A percentile compares a stretch with the other conserved stretches of the same genome.
These are phyloP conservation scores for Botrytis squamosa DNA, from an alignment of 2,329 filamentous ascomycete species.

Conservation along the genomic window DNA sequence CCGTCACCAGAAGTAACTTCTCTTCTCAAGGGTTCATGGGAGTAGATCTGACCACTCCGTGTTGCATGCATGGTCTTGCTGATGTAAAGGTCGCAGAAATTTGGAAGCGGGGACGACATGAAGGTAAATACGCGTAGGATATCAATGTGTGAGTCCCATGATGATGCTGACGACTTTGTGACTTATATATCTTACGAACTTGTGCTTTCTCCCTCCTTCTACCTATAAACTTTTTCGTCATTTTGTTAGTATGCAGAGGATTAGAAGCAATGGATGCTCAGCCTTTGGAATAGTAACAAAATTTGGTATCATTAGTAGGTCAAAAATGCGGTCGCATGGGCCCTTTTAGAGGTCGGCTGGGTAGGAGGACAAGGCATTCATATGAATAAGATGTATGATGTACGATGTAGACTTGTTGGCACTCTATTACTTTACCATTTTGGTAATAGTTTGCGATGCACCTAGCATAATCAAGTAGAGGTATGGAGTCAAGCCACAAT, in stretches of 20 bases:
- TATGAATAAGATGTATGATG: slow-evolving; percentile 11
- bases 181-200: slow-evolving; percentile 32
- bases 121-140: slow-evolving; percentile 24
- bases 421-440: neutral
- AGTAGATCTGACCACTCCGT: slow-evolving; percentile 23
- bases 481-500: slow-evolving; percentile 11
- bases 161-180: slow-evolving; percentile 29
- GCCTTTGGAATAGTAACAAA: slow-evolving; percentile 29
- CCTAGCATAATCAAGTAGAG: slow-evolving; percentile 3
- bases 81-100: slow-evolving; percentile 37
- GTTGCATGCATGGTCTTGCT: slow-evolving; percentile 34
- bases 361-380: slow-evolving; percentile 23
- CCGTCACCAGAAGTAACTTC: slow-evolving; percentile 27
- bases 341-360: slow-evolving; percentile 31
- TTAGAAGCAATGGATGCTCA: slow-evolving; percentile 30
- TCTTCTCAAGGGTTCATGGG: slow-evolving; percentile 25
- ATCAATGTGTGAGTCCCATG: slow-evolving; percentile 27
- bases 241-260: slow-evolving; percentile 28
- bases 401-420: neutral
- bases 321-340: slow-evolving; percentile 26
- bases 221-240: slow-evolving; percentile 27
- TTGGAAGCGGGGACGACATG: slow-evolving; percentile 37
- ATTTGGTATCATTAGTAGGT: slow-evolving; percentile 25
- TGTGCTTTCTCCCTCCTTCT: slow-evolving; percentile 27
- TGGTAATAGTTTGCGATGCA: slow-evolving; percentile 4